Base-by-base conservation (phyloP, 2,329 filamentous ascomycete species). In the Microsporum canis region DNA sequence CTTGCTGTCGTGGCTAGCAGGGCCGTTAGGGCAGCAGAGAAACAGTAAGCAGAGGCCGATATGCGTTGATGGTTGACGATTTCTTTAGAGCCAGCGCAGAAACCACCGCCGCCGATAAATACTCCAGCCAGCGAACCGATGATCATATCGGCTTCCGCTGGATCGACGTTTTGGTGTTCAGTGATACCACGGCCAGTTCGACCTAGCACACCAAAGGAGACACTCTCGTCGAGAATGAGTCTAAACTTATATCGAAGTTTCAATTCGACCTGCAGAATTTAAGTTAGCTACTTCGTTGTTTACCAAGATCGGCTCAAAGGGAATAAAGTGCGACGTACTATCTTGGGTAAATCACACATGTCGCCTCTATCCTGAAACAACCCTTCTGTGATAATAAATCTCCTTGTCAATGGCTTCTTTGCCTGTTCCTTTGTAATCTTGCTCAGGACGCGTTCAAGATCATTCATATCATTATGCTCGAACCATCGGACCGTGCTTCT, bases 161-260 rank as follows among this genome's bases (percentile, higher is more conserved):
- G 86, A 72, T 97, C 94, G 17, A 99, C 92, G 68, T 97, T 96
- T 71, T 97, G 94, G 4, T 92, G 89, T 77, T 99, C 95, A 0
- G 94, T 97, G 43, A 97, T 80, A 62, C 94, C 94, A 59, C 91
- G 87, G 23, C 94, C 95, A 31, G 90, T 96, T 64, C 91, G 84
- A 56, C 94, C 94, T 3, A 99, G 82, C 17, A 97, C 88, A 63
- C 92, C 95, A 72, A 97, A 99, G 0, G 91, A 96, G 87, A 89
- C 95, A 1, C 91, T 96, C 78, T 99, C 94, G 73, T 99, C 94
- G 41, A 99, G 85, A 66, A 97, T 95, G 61, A 99, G 84, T 68
- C 94, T 90, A 79, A 97, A 99, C 78, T 96, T 99, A 82, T 97
- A 96, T 73, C 88, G 89, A 67, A 91, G 85, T 76, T 96, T 96